Conservation (phyloP, 2,329 filamentous ascomycete genomes). For the Mollisia scopiformis region DNA sequence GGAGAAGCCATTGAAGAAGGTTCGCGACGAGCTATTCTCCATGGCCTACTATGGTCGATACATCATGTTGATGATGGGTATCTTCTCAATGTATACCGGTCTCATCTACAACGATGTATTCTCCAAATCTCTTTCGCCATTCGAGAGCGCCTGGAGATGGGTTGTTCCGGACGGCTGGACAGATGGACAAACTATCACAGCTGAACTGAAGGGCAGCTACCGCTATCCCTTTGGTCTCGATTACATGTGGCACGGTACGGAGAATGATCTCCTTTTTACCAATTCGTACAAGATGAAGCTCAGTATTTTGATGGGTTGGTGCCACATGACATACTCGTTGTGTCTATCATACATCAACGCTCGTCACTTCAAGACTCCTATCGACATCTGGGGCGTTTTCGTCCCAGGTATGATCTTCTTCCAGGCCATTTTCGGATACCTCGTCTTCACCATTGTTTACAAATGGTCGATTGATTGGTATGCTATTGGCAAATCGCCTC, state of each 20-base stretch:
- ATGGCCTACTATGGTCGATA: conserved; percentile 99
- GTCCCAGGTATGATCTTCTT: conserved; percentile 99
- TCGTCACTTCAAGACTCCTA: conserved; percentile 88
- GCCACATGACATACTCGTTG: conserved; percentile 98
- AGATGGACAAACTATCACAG: conserved; percentile 65
- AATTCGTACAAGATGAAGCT: conserved; percentile 99
- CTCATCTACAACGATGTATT: conserved; percentile 98
- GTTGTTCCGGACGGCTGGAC: conserved; percentile 63
- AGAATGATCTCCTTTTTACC: conserved; percentile 92
- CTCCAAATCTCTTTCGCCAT: conserved; percentile 88
- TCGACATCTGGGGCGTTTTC: conserved; percentile 98
- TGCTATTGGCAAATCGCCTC: conserved; percentile 66
- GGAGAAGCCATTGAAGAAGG: conserved; percentile 91
- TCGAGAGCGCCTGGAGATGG: conserved; percentile 87
- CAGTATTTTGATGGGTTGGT: conserved; percentile 96
- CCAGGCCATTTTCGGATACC: conserved; percentile 97
- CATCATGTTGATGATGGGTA: conserved; percentile 97
- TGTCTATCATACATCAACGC: conserved; percentile 93
- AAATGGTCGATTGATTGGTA: conserved; percentile 95
- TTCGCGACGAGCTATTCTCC: conserved; percentile 88
- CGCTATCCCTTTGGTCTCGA: conserved; percentile 96
- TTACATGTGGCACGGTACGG: conserved; percentile 94
- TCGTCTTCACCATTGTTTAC: conserved; percentile 92
- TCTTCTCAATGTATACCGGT: conserved; percentile 96
- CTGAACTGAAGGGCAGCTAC: conserved; percentile 70